Evolutionary conservation across 2,329 filamentous ascomycete species (phyloP).

Genomic region (Cladophialophora bantiana): DNA sequence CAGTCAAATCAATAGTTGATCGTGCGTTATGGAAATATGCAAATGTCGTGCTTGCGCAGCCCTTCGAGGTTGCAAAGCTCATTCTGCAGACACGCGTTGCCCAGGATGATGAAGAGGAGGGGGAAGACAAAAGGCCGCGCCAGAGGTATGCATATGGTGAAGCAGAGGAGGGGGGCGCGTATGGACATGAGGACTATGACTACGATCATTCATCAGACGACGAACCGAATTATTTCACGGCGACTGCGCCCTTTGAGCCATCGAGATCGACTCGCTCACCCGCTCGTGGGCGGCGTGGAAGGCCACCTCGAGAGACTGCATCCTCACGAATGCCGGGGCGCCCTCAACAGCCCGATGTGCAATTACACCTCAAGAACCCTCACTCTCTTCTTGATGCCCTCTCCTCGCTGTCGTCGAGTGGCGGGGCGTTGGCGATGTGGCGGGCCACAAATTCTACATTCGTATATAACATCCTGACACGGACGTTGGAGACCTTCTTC

Average conservation of each 20-base stretch:
- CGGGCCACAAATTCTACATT: conserved; percentile 93
- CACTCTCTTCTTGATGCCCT: conserved; percentile 88
- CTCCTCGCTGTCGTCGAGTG: conserved; percentile 84
- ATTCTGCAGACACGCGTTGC: conserved; percentile 77
- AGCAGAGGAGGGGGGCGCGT: conserved; percentile 23
- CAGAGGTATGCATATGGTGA: conserved; percentile 2
- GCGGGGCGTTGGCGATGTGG: conserved; percentile 92
- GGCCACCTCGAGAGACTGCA: conserved; percentile 48
- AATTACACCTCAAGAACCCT: conserved; percentile 73
- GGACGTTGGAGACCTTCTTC: conserved; percentile 89
- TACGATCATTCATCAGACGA: conserved; percentile 43
- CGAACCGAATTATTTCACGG: conserved; percentile 62
- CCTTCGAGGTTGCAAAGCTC: conserved; percentile 96
- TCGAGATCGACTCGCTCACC: conserved; percentile 51
- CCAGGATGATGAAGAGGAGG: conserved; percentile 43
- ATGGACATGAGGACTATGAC: conserved; percentile 46
- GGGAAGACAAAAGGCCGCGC: conserved; percentile 34
- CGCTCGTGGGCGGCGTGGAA: conserved; percentile 41
- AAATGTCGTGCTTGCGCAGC: conserved; percentile 86
- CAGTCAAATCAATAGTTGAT: conserved; percentile 78
- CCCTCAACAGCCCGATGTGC: conserved; percentile 56
- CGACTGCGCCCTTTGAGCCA: conserved; percentile 42
- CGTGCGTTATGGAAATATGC: conserved; percentile 91
- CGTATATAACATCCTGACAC: conserved; percentile 84
- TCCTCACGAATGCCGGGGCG: conserved; percentile 15